Base-by-base conservation (phyloP, 2,329 filamentous ascomycete genomes). In the Mycosphaerella arachidis region DNA sequence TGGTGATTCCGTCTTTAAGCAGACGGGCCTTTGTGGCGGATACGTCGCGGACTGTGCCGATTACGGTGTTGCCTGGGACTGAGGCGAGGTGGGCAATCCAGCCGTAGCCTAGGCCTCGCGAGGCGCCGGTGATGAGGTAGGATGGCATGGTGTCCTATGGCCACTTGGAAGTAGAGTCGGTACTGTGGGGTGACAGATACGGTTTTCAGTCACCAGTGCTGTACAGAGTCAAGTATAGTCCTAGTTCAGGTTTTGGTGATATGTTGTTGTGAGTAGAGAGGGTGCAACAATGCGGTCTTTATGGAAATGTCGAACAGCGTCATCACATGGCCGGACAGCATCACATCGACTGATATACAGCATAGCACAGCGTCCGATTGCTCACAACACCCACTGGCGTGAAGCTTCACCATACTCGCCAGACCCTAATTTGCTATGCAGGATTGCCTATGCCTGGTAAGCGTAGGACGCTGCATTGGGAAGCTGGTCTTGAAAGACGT, bases 1-100 rank as follows among this genome's bases (percentile, higher is more conserved):
- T 82, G 43, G 52, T 57, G 46, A 64, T 58, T 51, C 53, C 53
- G 31, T 70, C 68, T 29, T 61, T 64, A 10, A 58, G 46, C 1
- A 71, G 58, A 4, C 61, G 60, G 4, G 57, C 57, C n/a, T 66
- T 53, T 1, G 64, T 67, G 1, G 63, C 61, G 4, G 55, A 12
- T 24, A 64, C 67, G 64, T 70, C 66, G 65, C 75, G 74, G n/a
- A 73, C 74, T 7, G 74, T 62, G 13, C 68, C 74, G 43, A 76
- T 66, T 46, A 76, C 68, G 3, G 58, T 68, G 61, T 75, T 75
- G 20, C 55, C 51, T 9, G 69, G 50, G 24, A 69, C 58, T 12
- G 61, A 54, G 20, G 74, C 71, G 50, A 74, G 63, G 24, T 71
- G 65, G 12, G 63, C 58, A 18, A 74, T 56, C 59, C 73, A 75